phyloP scores from a whole-genome alignment of 257 asterid genomes.

The Osmanthus fragrans region DNA sequence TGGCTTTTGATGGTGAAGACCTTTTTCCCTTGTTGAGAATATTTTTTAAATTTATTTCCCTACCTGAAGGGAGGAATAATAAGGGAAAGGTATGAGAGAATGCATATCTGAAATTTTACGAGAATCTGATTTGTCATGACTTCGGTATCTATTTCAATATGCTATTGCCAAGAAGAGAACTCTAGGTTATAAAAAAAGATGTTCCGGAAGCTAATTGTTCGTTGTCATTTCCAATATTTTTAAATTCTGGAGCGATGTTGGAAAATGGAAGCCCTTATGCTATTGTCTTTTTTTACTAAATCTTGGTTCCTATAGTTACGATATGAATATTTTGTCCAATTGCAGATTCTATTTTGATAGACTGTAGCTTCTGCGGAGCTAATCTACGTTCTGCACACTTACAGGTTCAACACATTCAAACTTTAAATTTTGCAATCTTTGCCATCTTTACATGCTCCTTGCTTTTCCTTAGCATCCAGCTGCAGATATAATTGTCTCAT shows the following conservation, averaged over 20 bases:
- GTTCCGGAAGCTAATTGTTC: not conserved
- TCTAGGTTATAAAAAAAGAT: no score
- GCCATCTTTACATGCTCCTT: not conserved
- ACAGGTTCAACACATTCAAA: slow-evolving; percentile 52
- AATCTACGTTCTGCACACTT: slow-evolving; percentile 92
- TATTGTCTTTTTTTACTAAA: not conserved
- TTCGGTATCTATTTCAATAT: not conserved
- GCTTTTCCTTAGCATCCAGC: not conserved
- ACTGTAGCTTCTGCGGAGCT: slow-evolving; percentile 91
- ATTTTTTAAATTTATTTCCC: not conserved
- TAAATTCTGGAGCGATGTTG: not conserved
- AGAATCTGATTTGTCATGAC: not conserved
- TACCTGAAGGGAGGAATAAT: not conserved
- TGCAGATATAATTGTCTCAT: slow-evolving; percentile 15
- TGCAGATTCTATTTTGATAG: slow-evolving; percentile 87
- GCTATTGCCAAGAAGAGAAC: not conserved
- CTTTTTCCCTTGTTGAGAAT: not conserved
- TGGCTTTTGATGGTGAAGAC: not conserved
- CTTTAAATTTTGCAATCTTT: slow-evolving; percentile 5
- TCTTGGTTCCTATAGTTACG: slow-evolving; percentile 18
- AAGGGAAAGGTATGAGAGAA: not conserved
- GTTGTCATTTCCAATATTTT: not conserved
- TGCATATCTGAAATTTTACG: not conserved
- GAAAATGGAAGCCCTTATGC: not conserved
- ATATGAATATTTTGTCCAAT: slow-evolving; percentile 26